Conservation (phyloP, 2,329 filamentous ascomycete genomes). For the Penicillium occitanis region DNA sequence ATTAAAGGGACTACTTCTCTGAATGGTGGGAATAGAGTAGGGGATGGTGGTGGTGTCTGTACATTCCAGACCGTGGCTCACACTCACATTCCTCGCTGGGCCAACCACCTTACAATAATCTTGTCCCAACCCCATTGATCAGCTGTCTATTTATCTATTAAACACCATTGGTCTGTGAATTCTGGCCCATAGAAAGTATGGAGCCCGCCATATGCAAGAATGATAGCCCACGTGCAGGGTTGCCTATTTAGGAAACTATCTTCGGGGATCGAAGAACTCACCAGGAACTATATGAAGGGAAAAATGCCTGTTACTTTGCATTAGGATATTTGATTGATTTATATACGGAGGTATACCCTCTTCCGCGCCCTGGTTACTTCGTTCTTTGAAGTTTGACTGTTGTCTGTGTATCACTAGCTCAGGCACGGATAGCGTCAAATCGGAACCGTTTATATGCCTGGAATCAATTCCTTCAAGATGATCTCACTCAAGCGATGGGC, state of each 20-base stretch:
- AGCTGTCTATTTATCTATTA: background rate
- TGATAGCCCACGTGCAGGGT: background rate
- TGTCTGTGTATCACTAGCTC: background rate
- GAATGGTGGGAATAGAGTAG: background rate
- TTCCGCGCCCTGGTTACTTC: background rate
- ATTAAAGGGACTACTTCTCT: background rate
- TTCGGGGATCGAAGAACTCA: background rate
- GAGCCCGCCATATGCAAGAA: background rate
- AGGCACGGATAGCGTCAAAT: background rate
- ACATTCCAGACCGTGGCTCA: constrained; percentile 13
- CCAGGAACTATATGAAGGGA: background rate
- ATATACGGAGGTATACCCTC: background rate
- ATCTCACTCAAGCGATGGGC: background rate
- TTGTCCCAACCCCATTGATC: background rate
- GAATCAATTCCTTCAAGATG: background rate
- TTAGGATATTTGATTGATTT: background rate
- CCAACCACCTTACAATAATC: constrained; percentile 1
- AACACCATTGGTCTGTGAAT: background rate
- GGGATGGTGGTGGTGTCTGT: background rate
- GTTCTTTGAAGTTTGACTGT: background rate
- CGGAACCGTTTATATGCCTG: background rate
- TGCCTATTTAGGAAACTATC: constrained; percentile 5
- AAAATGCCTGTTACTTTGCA: too few relatives aligned
- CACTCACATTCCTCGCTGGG: constrained; percentile 14
- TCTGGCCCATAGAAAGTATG: background rate